Evolutionary conservation across 805 yeast genomes (phyloP), one percentile per base, ranked within the genome.

Genomic region (Hanseniaspora guilliermondii): DNA sequence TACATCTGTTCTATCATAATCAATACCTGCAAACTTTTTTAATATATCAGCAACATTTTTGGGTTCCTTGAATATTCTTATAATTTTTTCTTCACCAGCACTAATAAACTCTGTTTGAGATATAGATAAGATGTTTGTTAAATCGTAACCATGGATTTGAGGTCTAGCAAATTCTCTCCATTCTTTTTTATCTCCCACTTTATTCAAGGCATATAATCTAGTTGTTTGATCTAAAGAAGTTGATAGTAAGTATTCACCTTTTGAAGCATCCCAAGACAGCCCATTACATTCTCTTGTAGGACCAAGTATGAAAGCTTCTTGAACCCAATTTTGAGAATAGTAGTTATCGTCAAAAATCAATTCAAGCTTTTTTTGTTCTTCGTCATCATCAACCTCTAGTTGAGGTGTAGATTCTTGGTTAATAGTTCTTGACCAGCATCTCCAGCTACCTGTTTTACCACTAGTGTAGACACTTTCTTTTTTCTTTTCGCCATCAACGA

Each of bases 111-210:
- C 71, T 0, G 84, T 73, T 49, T 73, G 68, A 17, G 77, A 68
- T 14, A 93, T 67, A 12, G 83, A 73, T 38, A 81, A 78, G 7
- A 85, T 72, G 60, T 95, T 81, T 38, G 86, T 75, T 97, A 93
- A 88, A 64, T 93, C 97, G 65, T 87, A 93, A 8, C 99, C 99
- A 67, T 93, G 99, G 58, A 93, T 93, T 67, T 93, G 99, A 0
- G 98, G 97, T 60, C 99, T 77, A 1, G 96, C 87, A 67, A 93
- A 83, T 66, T 93, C 99, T 64, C 83, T 83, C 95, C 96, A 88
- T 1, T 82, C 72, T 0, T 59, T 55, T 47, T 73, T 67, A 17
- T 53, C 55, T 21, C 63, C 56, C 2, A 69, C 72, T 57, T 67
- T 68, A 12, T 57, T 56, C 2, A 56, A 58, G 0, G 95, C 81